phyloP scores from a whole-genome alignment of 129 eudicot species.

The Lactuca saligna region DNA sequence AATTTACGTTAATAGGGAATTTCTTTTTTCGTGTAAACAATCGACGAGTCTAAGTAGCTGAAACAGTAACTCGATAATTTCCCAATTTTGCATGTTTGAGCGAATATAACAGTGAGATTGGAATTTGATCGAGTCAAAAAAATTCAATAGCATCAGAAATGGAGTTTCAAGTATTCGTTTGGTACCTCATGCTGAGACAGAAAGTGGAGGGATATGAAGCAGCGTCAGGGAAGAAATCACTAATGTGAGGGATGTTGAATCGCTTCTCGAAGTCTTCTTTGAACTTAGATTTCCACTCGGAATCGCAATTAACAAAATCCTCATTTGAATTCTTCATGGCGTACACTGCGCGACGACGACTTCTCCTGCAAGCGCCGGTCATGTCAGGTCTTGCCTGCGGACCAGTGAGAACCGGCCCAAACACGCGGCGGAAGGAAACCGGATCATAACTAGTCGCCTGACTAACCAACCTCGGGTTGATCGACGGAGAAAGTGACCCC shows the following conservation, averaged over 20 bases:
- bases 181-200: conserved; percentile 82
- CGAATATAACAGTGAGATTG: background rate
- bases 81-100: background rate
- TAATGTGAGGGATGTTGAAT: conserved; percentile 73
- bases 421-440: conserved; percentile 10
- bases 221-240: conserved; percentile 56
- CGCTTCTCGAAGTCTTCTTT: conserved; percentile 62
- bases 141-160: background rate
- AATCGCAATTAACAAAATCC: conserved; percentile 55
- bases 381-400: conserved; percentile 1
- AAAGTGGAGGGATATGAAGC: conserved; percentile 78
- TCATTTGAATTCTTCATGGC: background rate
- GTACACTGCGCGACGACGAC: conserved; percentile 9
- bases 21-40: background rate
- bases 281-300: conserved; percentile 73
- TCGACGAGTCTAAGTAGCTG: conserved; percentile 8
- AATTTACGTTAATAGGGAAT: background rate
- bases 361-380: conserved; percentile 18
- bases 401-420: conserved; percentile 13
- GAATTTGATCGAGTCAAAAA: background rate
- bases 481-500: conserved; percentile 82
- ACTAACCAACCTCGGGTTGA: conserved; percentile 30
- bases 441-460: conserved; percentile 37
- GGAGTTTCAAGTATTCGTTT: background rate
- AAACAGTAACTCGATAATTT: background rate